phyloP scores from a whole-genome alignment of 345 rosid genomes.

The Eucalyptus erythrocorys region DNA sequence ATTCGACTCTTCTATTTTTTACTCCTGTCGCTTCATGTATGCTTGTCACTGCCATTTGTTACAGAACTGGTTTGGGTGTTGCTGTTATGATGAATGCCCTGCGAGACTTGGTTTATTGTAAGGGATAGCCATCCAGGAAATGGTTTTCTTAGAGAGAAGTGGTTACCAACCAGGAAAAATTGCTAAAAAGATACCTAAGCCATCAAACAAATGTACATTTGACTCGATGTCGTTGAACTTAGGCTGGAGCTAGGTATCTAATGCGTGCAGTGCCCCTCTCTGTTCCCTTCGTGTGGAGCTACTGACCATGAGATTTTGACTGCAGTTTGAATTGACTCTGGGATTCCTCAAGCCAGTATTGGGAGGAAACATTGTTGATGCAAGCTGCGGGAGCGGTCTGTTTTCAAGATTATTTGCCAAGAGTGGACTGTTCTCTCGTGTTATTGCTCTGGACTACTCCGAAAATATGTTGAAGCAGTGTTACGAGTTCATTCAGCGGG shows the following conservation, averaged over 20 bases:
- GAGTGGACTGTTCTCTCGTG: conserved; percentile 60
- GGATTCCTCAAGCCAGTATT: conserved; percentile 58
- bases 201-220: background rate
- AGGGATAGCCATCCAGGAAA: background rate
- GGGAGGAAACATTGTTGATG: conserved; percentile 76
- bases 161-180: background rate
- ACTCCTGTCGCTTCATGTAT: background rate
- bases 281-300: background rate
- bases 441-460: conserved; percentile 78
- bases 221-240: background rate
- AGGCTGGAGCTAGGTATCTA: background rate
- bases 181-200: background rate
- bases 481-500: conserved; percentile 46
- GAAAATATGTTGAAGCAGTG: conserved; percentile 85
- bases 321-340: conserved; percentile 73
- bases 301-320: background rate
- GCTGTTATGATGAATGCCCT: background rate
- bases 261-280: background rate
- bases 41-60: background rate
- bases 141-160: background rate
- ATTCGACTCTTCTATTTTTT: background rate
- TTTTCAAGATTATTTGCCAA: conserved; percentile 66
- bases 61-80: background rate
- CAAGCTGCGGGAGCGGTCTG: conserved; percentile 88
- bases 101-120: background rate